phyloP scores from a whole-genome alignment of 106 monocot species.

The Dioscorea zingiberensis region DNA sequence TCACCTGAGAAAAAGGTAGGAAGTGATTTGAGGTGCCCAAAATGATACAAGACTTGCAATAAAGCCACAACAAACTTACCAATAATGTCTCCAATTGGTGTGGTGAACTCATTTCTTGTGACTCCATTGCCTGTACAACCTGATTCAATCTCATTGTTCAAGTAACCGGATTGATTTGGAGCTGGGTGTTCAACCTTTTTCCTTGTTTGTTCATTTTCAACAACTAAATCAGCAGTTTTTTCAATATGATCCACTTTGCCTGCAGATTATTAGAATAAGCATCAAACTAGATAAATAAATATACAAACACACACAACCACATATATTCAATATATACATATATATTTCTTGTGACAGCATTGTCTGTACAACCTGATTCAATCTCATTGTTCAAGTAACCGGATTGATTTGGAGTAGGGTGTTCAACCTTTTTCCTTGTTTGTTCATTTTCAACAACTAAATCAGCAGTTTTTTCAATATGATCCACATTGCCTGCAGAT shows the following conservation, averaged over 20 bases:
- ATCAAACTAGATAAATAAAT: not conserved
- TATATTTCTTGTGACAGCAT: too few relatives aligned
- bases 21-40: not conserved
- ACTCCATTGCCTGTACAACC: too few relatives aligned
- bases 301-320: too few relatives aligned
- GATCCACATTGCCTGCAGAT: slow-evolving; percentile 3
- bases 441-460: not conserved
- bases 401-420: not conserved
- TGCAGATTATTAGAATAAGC: slow-evolving; percentile 2
- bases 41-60: not conserved
- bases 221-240: not conserved
- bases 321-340: too few relatives aligned
- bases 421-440: not conserved
- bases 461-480: not conserved
- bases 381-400: not conserved
- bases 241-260: not conserved
- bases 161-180: not conserved
- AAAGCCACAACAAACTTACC: not conserved
- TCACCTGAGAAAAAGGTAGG: not conserved
- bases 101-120: not conserved
- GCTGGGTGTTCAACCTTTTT: not conserved
- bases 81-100: not conserved
- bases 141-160: not conserved
- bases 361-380: too few relatives aligned
- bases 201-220: not conserved